Conservation (phyloP, 495 filamentous ascomycete species). For the Penicillium waksmanii region DNA sequence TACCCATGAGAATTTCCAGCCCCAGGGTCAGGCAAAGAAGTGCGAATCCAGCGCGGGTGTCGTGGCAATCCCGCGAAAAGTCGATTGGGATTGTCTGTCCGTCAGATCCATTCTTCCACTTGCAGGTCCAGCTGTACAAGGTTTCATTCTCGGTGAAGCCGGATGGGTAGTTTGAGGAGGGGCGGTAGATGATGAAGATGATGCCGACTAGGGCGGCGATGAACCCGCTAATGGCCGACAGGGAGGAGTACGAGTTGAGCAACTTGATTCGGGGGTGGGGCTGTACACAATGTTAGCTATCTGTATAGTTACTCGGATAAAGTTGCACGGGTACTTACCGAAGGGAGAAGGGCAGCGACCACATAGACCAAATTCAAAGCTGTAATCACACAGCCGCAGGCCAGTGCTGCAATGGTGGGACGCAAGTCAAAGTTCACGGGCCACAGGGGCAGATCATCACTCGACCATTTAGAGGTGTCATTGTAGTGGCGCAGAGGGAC, state of each 20-base stretch:
- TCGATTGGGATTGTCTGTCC: conserved; percentile 29
- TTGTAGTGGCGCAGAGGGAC: conserved; percentile 46
- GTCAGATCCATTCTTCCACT: conserved; percentile 37
- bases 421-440: conserved; percentile 53
- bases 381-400: conserved; percentile 48
- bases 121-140: conserved; percentile 57
- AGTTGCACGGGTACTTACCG: conserved; percentile 33
- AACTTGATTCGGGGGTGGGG: conserved; percentile 40
- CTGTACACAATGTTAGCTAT: conserved; percentile 20
- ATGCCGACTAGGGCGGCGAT: conserved; percentile 45
- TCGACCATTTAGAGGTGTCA: conserved; percentile 37
- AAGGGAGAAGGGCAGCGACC: conserved; percentile 44
- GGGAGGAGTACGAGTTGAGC: conserved; percentile 44
- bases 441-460: conserved; percentile 51
- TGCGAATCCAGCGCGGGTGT: conserved; percentile 43
- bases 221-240: conserved; percentile 40
- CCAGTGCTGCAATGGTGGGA: conserved; percentile 46
- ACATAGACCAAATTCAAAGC: conserved; percentile 47
- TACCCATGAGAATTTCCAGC: conserved; percentile 49
- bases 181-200: conserved; percentile 47
- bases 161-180: conserved; percentile 40
- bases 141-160: conserved; percentile 48
- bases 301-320: not conserved
- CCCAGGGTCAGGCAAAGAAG: conserved; percentile 47
- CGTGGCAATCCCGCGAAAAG: conserved; percentile 50